These are phyloP conservation scores for Aspergillus ochraceoroseus DNA, from an alignment of 2,329 filamentous ascomycete species.

Conservation along the genomic window DNA sequence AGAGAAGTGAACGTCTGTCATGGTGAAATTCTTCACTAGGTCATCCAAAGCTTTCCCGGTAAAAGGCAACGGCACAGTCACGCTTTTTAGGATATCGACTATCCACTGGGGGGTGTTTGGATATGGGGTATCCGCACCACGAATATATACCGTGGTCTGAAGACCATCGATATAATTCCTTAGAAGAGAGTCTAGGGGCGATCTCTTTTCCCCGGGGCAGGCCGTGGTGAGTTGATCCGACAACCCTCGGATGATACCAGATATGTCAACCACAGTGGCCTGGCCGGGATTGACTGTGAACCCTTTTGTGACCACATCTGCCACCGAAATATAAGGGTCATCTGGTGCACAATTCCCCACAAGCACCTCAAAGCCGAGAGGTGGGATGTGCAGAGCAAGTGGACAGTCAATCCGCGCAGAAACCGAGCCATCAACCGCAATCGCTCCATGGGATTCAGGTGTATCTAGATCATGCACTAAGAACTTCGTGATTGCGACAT, in stretches of 20 bases:
- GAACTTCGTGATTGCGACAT: conserved; percentile 75
- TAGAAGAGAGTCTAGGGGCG: conserved; percentile 78
- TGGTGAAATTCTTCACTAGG: conserved; percentile 79
- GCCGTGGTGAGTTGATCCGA: conserved; percentile 65
- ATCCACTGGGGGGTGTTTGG: conserved; percentile 76
- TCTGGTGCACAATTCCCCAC: conserved; percentile 71
- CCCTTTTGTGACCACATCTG: conserved; percentile 64
- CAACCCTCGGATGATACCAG: conserved; percentile 66
- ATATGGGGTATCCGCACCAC: conserved; percentile 65
- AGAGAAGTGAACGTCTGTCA: conserved; percentile 79
- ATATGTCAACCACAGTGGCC: conserved; percentile 64
- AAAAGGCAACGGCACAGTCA: conserved; percentile 79
- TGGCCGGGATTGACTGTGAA: conserved; percentile 64
- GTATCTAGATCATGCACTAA: conserved; percentile 67
- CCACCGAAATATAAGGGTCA: conserved; percentile 72
- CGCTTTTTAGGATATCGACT: conserved; percentile 68
- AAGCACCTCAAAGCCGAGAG: conserved; percentile 77
- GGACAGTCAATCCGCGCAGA: conserved; percentile 71
- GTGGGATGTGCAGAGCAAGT: conserved; percentile 68
- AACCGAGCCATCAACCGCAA: conserved; percentile 75
- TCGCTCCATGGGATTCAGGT: conserved; percentile 55
- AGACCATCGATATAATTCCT: conserved; percentile 76
- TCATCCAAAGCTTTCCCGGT: conserved; percentile 76
- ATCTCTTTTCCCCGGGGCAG: conserved; percentile 72
- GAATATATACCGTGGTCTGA: conserved; percentile 73